Evolutionary conservation across 169 alveolate genomes (phyloP), one percentile per base, ranked within the genome.

Genomic region (Plasmodium relictum): DNA sequence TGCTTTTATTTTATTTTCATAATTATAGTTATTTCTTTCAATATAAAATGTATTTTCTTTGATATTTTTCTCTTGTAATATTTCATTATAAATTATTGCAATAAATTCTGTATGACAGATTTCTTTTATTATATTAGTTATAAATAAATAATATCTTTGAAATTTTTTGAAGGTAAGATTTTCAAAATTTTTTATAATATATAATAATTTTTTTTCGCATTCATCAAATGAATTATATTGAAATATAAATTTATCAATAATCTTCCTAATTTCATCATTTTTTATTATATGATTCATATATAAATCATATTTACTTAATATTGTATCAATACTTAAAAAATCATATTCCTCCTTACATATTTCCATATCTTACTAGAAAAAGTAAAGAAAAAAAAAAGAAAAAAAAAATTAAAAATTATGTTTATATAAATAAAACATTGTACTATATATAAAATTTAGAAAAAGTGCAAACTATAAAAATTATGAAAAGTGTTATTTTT

Each of bases 181-280:
- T 48, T 65, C 89, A 78, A 66, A 48, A 7, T 44, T 8, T n/a
- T 66, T 78, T 4, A 78, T 45, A n/a, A 78, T 24, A 3, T 78
- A 66, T 16, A 78, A 16, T 48, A 78, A 50, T 18, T 78, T 78
- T 26, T 31, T 65, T 20, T 78, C 89, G 48, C 89, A 78, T 39
- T 78, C 89, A 78, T 63, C 89, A 48, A 78, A 18, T 22, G 71
- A 63, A 44, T 78, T 78, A 44, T 78, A 78, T 59, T 78, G 89
- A 22, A 63, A 78, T 26, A 78, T 78, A 78, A 78, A 78, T 42
- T 45, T 63, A 7, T 78, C 70, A 26, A 78, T 48, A 14, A 48
- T 2, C 1, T 42, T 63, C 42, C 70, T 78, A 39, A 78, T 9
- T 20, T 63, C 89, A 37, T 39, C 78, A 45, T 78, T 63, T 48